Evolutionary conservation across 441 rosid genomes (phyloP).

Genomic region (Adansonia madagascariensis): DNA sequence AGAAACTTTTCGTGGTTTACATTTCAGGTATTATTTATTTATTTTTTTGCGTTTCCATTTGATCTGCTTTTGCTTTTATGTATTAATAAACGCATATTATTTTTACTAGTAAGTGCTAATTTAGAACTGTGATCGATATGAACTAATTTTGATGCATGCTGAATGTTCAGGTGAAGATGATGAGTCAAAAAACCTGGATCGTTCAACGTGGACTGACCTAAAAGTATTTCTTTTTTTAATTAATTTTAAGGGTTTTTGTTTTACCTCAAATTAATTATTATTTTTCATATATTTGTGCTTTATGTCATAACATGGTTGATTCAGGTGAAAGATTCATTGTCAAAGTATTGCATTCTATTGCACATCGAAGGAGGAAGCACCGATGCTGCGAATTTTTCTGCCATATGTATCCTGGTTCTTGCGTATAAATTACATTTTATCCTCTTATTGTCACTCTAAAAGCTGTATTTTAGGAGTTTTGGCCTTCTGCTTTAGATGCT

Average conservation of each 20-base stretch:
- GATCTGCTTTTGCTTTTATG: neutral
- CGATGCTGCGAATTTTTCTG: conserved; percentile 67
- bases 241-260: neutral
- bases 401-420: conserved; percentile 77
- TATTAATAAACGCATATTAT: neutral
- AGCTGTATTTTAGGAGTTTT: neutral
- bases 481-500: neutral
- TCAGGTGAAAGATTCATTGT: conserved; percentile 71
- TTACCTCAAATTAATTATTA: neutral
- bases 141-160: neutral
- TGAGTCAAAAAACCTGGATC: conserved; percentile 61
- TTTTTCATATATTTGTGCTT: neutral
- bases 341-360: conserved; percentile 73
- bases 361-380: conserved; percentile 59
- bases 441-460: neutral
- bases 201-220: conserved; percentile 59
- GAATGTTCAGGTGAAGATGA: conserved; percentile 54
- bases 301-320: conserved; percentile 23
- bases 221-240: conserved; percentile 37
- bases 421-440: neutral
- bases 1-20: conserved; percentile 82
- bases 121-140: neutral
- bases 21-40: conserved; percentile 55
- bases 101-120: neutral
- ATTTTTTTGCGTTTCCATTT: neutral